phyloP scores from a whole-genome alignment of 305 asterid genomes.

The Vinca major region DNA sequence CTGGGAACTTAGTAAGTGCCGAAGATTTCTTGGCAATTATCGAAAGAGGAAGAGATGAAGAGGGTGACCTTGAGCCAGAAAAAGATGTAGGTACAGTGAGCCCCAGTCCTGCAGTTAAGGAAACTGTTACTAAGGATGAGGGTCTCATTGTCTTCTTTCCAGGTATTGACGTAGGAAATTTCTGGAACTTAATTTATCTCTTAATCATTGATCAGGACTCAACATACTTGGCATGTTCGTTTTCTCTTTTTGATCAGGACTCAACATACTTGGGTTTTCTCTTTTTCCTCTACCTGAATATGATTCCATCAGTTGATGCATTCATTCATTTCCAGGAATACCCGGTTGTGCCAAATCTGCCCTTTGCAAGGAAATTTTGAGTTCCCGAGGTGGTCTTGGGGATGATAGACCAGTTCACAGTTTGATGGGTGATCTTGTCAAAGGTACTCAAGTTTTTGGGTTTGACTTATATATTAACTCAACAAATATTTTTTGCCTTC shows the following conservation, averaged over 20 bases:
- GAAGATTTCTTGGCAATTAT: conserved; percentile 81
- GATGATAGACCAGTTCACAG: conserved; percentile 86
- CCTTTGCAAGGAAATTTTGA: conserved; percentile 75
- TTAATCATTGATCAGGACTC: neutral
- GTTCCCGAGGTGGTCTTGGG: conserved; percentile 59
- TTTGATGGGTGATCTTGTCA: conserved; percentile 95
- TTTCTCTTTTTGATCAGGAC: neutral
- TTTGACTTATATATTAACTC: neutral
- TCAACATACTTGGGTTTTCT: neutral
- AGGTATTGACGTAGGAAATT: conserved; percentile 35
- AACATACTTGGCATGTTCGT: neutral
- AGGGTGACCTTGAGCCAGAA: conserved; percentile 78
- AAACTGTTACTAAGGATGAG: conserved; percentile 58
- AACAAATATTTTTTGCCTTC: neutral
- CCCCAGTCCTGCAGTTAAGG: conserved; percentile 46
- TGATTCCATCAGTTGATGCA: conserved; percentile 5
- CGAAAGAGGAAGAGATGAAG: conserved; percentile 77
- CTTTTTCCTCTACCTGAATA: neutral
- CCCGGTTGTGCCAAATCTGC: conserved; percentile 99
- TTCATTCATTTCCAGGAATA: conserved; percentile 47
- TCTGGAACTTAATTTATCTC: neutral
- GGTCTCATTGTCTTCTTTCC: conserved; percentile 97
- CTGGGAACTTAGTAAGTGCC: conserved; percentile 77
- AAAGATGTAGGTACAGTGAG: conserved; percentile 40
- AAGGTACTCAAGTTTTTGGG: conserved; percentile 39